Evolutionary conservation across 148 eudicot species (phyloP), one percentile per base, ranked within the genome.

Genomic region (Fagopyrum homotropicum): DNA sequence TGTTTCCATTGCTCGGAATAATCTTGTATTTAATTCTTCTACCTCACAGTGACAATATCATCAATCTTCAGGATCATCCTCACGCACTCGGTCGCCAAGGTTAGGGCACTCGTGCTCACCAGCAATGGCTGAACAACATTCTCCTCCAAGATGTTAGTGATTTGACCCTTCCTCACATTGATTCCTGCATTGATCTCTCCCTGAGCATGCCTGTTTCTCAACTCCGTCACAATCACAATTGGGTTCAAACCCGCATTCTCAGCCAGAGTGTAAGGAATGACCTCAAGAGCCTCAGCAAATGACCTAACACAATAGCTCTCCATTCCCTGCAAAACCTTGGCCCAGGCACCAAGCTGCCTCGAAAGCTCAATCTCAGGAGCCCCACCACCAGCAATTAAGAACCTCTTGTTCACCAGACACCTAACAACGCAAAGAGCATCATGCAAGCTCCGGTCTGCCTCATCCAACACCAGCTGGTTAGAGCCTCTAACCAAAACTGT

Each of bases 11-110:
- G 35, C 46, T 40, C 8, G 19, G 17, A 66, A 35, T 66, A 40
- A 66, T 40, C 47, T 66, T 5, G 40, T 40, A 5, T 26, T 19
- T 14, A 12, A 40, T 66, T 44, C 29, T 15, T 6, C 91, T 91
- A 91, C 89, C 93, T 85, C 86, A 94, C 98, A 6, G 91, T 91
- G 77, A 94, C 98, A 78, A 93, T 94, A 82, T 94, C 98, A 82
- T 94, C 98, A 82, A 94, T 94, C 97, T 94, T 94, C 91, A 94
- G 83, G 75, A 94, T 94, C 98, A 94, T 94, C 82, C 93, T 84
- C 70, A 94, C 98, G 49, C 97, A 94, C 80, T 91, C 98, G 0
- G 97, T 88, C 6, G 98, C 97, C 80, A 94, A 78, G 29, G 87
- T 78, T 56, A 94, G 84, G 7, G 98, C 98, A 78, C 98, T 91